Conservation (phyloP, 2,329 filamentous ascomycete genomes). For the Nannizziopsis barbatae region DNA sequence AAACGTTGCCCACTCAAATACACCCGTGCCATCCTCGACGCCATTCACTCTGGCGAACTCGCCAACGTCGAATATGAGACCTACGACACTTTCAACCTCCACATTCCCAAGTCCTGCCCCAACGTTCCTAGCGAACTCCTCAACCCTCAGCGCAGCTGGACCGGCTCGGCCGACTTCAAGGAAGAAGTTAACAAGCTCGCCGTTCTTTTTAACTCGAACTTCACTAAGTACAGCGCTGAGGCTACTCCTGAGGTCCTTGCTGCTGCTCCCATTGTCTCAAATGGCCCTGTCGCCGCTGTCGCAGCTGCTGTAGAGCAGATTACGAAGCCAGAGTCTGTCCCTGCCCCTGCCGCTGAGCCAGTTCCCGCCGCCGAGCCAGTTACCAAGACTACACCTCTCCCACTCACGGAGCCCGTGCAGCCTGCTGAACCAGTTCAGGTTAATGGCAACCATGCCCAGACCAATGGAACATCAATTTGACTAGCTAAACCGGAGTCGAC, state of each 20-base stretch:
- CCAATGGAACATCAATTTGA: constrained; percentile 8
- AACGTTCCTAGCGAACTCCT: constrained; percentile 83
- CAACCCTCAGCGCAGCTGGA: constrained; percentile 92
- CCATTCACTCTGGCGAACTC: constrained; percentile 94
- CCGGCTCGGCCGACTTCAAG: constrained; percentile 68
- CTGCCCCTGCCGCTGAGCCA: neutral
- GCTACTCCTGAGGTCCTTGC: constrained; percentile 68
- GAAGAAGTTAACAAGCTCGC: constrained; percentile 84
- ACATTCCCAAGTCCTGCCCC: constrained; percentile 84
- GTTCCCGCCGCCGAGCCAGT: neutral
- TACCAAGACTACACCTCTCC: neutral
- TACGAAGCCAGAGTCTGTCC: neutral
- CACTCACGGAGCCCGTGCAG: neutral
- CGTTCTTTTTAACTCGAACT: constrained; percentile 87
- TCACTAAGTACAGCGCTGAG: constrained; percentile 84
- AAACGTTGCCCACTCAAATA: constrained; percentile 98
- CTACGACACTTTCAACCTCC: constrained; percentile 93
- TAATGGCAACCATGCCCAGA: constrained; percentile 3
- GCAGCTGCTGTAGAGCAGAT: neutral
- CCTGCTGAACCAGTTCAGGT: constrained; percentile 2
- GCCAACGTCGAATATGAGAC: constrained; percentile 86
- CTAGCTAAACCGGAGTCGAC: constrained; percentile 8
- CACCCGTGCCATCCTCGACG: constrained; percentile 94
- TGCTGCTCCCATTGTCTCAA: constrained; percentile 31
- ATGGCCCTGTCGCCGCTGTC: neutral